These are phyloP conservation scores for Fusarium pseudonygamai DNA, from an alignment of 2,329 filamentous ascomycete species.

Conservation along the genomic window DNA sequence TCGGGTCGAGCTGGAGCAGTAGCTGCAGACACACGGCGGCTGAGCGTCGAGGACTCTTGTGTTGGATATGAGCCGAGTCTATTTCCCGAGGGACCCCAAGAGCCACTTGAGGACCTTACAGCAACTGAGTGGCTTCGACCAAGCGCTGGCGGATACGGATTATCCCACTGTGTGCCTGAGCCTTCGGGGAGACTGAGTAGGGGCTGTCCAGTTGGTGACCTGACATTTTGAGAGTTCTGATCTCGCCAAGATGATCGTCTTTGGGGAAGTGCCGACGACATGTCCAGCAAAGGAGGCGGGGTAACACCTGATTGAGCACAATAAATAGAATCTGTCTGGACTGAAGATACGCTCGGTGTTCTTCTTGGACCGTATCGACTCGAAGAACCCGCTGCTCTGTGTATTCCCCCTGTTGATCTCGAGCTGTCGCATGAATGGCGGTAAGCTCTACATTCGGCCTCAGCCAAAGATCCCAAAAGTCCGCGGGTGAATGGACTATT, in stretches of 20 bases:
- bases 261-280: neutral
- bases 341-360: neutral
- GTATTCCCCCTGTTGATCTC: rapidly evolving
- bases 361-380: neutral
- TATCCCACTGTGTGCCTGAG: neutral
- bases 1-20: neutral
- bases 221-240: rapidly evolving
- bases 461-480: neutral
- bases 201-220: neutral
- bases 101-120: neutral
- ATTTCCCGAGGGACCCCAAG: rapidly evolving
- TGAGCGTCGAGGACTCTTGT: rapidly evolving
- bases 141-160: rapidly evolving
- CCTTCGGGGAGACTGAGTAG: rapidly evolving
- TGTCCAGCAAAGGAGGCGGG: neutral
- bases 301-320: neutral
- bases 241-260: neutral
- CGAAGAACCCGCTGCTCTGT: neutral
- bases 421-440: neutral
- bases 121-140: neutral
- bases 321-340: neutral
- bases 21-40: neutral
- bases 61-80: too few relatives aligned
- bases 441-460: neutral
- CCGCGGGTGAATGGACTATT: neutral